Evolutionary conservation across 257 asterid genomes (phyloP).

Genomic region (Fraxinus excelsior): DNA sequence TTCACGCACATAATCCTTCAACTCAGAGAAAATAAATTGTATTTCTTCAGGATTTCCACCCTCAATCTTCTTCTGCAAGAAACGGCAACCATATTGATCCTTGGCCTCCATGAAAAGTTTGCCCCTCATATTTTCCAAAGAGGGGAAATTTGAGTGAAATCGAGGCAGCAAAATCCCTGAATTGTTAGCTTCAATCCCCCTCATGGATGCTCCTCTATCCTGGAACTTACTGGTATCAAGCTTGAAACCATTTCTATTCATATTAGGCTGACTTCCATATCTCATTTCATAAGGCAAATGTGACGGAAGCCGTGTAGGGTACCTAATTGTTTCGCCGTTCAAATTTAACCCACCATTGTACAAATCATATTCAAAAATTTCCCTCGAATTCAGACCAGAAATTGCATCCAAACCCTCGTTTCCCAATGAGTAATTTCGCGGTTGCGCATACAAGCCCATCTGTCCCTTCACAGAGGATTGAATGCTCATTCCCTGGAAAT

Average conservation of each 20-base stretch:
- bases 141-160: neutral
- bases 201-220: neutral
- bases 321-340: neutral
- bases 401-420: neutral
- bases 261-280: neutral
- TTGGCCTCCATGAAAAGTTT: conserved; percentile 31
- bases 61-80: conserved; percentile 48
- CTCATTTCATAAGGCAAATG: neutral
- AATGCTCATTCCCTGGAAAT: conserved; percentile 38
- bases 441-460: conserved; percentile 17
- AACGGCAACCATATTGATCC: conserved; percentile 50
- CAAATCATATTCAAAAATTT: neutral
- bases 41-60: conserved; percentile 42
- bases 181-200: neutral
- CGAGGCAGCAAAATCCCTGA: neutral
- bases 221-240: neutral
- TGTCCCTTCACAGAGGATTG: conserved; percentile 41
- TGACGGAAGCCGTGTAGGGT: neutral
- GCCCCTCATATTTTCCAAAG: conserved; percentile 43
- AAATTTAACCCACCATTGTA: conserved; percentile 6
- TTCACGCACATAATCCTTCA: conserved; percentile 44
- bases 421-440: neutral
- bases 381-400: conserved; percentile 7
- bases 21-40: conserved; percentile 42
- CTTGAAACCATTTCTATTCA: neutral